A percentile compares a stretch with the other conserved stretches of the same genome.
Evolutionary conservation across 2,329 filamentous ascomycete genomes (phyloP).

Genomic region (Coniosporium tulheliwenetii): DNA sequence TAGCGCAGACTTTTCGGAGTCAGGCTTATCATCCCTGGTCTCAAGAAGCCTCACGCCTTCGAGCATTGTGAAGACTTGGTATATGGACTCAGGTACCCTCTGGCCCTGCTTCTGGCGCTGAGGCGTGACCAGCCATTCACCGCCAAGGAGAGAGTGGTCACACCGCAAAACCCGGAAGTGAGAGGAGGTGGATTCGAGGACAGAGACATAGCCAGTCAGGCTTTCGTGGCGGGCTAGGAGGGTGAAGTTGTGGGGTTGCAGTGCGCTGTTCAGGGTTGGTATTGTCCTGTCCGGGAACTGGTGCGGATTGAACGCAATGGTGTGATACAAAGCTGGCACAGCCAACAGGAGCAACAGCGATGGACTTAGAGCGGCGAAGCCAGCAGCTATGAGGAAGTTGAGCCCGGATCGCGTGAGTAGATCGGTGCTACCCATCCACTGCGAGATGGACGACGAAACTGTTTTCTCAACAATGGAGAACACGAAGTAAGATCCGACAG

Average conservation of each 20-base stretch:
- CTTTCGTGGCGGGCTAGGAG: constrained; percentile 75
- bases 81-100: constrained; percentile 67
- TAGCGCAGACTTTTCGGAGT: constrained; percentile 60
- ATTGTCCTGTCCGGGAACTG: constrained; percentile 46
- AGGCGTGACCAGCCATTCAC: constrained; percentile 61
- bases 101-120: constrained; percentile 22
- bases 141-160: constrained; percentile 86
- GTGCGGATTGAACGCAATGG: constrained; percentile 59
- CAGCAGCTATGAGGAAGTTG: constrained; percentile 48
- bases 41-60: constrained; percentile 78
- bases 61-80: constrained; percentile 89
- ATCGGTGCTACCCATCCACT: constrained; percentile 44
- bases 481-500: constrained; percentile 49
- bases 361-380: constrained; percentile 52
- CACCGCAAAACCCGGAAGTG: constrained; percentile 75
- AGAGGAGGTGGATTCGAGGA: constrained; percentile 57
- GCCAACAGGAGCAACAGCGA: constrained; percentile 52
- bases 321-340: constrained; percentile 59
- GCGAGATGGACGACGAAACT: constrained; percentile 23
- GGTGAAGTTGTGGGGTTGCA: constrained; percentile 52
- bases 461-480: constrained; percentile 36
- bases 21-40: constrained; percentile 26
- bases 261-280: constrained; percentile 45
- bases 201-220: constrained; percentile 79
- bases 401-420: constrained; percentile 57